Evolutionary conservation across 257 asterid genomes (phyloP).

Genomic region (Pogostemon cablin): DNA sequence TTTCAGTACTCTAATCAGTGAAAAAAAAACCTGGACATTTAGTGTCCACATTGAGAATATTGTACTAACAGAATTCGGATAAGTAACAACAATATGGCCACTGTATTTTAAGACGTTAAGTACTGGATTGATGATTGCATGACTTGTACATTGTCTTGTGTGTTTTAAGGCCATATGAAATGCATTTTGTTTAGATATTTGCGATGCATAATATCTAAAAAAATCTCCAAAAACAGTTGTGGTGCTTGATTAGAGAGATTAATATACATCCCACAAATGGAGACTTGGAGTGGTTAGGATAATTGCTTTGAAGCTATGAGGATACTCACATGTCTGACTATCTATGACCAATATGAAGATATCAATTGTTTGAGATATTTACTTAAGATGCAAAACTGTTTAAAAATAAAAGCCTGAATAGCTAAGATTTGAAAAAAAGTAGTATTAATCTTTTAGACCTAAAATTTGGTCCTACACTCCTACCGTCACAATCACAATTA

Average conservation of each 20-base stretch:
- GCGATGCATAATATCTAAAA: background rate
- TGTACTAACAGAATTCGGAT: background rate
- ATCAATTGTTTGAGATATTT: slow-evolving; percentile 2
- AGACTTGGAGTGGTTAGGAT: background rate
- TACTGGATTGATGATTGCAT: slow-evolving; percentile 13
- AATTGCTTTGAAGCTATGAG: slow-evolving; percentile 16
- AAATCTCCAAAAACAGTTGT: background rate
- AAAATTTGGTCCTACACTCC: background rate
- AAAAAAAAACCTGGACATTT: background rate
- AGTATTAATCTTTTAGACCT: slow-evolving; percentile 9
- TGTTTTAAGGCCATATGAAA: background rate
- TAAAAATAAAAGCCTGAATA: background rate
- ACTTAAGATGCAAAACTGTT: slow-evolving; percentile 13
- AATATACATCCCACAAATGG: background rate
- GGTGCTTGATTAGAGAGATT: background rate
- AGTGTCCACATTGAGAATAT: slow-evolving; percentile 3
- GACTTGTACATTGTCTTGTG: background rate
- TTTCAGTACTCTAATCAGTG: background rate
- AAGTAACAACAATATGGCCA: background rate
- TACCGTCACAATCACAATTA: background rate
- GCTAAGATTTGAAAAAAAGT: background rate
- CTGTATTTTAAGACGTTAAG: background rate
- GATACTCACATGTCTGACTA: background rate
- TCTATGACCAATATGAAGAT: slow-evolving; percentile 1
- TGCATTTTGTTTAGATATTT: slow-evolving; percentile 1